Evolutionary conservation across 495 filamentous ascomycete genomes (phyloP), one percentile per base, ranked within the genome.

Genomic region (Barbatosphaeria neglecta): DNA sequence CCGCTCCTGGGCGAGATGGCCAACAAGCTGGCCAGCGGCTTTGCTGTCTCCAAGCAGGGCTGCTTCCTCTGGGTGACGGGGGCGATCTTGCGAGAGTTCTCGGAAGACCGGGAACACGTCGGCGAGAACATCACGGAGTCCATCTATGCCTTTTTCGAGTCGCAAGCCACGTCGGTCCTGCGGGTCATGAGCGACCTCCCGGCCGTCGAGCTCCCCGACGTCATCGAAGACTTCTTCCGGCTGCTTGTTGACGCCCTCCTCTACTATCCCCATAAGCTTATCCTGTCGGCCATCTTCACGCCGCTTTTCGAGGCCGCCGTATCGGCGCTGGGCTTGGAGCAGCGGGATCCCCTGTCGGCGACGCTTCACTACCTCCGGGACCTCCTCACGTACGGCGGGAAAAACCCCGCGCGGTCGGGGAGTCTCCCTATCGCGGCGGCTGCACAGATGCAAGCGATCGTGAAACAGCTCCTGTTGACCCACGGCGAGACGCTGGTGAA

Each of bases 161-260:
- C 86, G 49, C 92, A 99, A 63, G 81, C 86, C 6, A 78, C 83
- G 18, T 85, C 78, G 24, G 94, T 97, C 67, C 74, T 99, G 43
- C 81, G 85, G 19, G 82, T 86, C 51, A 74, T 99, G 66, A 95
- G 87, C 65, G 85, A 90, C 54, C 60, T 95, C 13, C 77, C 82
- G 15, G 87, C 93, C 10, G 77, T 83, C 55, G 88, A 96, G 52
- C 73, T 97, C 10, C 90, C 93, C 9, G 92, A 99, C 66, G 88
- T 99, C 45, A 97, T 96, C 56, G 92, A 99, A 66, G 92, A 99
- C 60, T 99, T 95, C 68, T 99, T 92, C 74, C 87, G 92, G 22
- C 77, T 99, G 13, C 78, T 87, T 4, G 81, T 84, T 11, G 90
- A 97, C 65, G 88, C 88, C 18, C 74, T 95, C 16, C 82, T 95